Evolutionary conservation across 257 asterid species (phyloP), one percentile per base, ranked within the genome.

Genomic region (Cynanchum wilfordii): DNA sequence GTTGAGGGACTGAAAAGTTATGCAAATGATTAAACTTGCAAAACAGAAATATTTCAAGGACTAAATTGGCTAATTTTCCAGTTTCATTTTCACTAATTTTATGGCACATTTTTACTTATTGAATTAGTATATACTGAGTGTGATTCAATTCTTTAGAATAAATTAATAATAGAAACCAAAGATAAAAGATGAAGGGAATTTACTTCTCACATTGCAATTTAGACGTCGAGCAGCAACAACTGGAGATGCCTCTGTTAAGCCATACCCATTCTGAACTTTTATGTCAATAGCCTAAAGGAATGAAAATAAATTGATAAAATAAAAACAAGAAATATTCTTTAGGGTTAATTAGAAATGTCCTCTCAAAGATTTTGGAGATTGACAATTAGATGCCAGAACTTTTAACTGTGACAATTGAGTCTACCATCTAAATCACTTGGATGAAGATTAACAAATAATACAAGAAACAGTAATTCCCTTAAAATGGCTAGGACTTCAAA

Each of bases 231-330:
- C 96, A 25, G 99, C 96, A 71, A 87, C 87, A 73, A 95, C 99
- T 57, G 98, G 99, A 56, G 99, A 85, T 30, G 98, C 75, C 79
- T 95, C 99, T 68, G 99, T 91, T 86, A 95, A 79, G 78, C 99
- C 99, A 57, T 88, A 95, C 57, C 99, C 99, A 82, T 95, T 95
- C 82, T 86, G 99, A 66, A 92, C 50, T 62, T 65, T 91, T 72
- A 92, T 84, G 66, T 72, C 99, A 76, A 95, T 87, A n/a, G 98
- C 96, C 99, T 94, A 87, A 73, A 25, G 29, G 70, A 75, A 78
- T 74, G 22, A 76, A 36, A 42, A 24, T 47, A 40, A 11, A 60
- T 27, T 36, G 65, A 56, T 51, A 36, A 58, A 78, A 42, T 19
- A 57, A 57, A 55, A 33, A 29, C 30, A 8, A 33, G 54, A 27